Conservation (phyloP, 306 rosid genomes). For the Medicago arabica region DNA sequence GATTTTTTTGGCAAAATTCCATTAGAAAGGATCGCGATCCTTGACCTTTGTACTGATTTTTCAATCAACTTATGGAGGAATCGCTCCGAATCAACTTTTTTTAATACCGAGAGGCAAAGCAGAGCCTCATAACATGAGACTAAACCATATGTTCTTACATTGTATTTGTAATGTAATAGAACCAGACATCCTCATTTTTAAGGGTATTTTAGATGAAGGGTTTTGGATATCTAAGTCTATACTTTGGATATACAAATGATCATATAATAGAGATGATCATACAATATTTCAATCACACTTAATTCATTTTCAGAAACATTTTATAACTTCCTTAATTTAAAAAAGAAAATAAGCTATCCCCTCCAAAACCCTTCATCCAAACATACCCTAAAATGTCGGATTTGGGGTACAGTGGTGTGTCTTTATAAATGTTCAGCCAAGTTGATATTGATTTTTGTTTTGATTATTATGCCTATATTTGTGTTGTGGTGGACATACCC, state of each 20-base stretch:
- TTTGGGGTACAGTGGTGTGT: background rate
- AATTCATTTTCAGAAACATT: background rate
- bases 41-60: no score
- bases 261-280: no score
- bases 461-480: slow-evolving; percentile 4
- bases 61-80: no score
- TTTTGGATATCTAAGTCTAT: no score
- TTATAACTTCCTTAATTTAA: background rate
- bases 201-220: background rate
- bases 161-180: slow-evolving; percentile 2
- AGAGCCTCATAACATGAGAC: no score
- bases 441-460: background rate
- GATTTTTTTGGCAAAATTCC: no score
- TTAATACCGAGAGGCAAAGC: no score
- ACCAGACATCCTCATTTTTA: background rate
- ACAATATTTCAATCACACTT: background rate
- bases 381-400: background rate
- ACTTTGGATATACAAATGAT: no score
- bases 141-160: slow-evolving; percentile 19
- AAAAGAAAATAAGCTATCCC: background rate
- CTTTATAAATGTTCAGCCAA: background rate
- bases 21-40: no score
- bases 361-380: background rate
- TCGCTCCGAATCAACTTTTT: no score
- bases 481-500: background rate